Evolutionary conservation across 768 basidiomycete species (phyloP).

Genomic region (Omphalotus guepiniiformis): DNA sequence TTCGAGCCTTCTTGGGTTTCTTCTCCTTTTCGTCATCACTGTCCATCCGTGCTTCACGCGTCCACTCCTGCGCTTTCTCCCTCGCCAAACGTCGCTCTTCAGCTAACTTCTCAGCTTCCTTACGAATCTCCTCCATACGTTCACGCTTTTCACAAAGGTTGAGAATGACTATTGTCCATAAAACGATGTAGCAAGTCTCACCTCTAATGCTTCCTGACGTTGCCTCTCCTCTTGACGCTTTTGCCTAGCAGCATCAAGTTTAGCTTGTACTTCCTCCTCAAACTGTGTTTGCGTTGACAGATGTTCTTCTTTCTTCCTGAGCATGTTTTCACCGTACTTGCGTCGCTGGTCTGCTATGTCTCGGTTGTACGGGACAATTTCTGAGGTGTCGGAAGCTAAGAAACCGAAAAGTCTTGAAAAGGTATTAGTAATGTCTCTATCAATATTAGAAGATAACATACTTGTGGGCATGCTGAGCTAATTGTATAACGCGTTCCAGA

Average conservation of each 20-base stretch:
- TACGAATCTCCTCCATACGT: constrained; percentile 59
- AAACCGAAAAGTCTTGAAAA: constrained; percentile 71
- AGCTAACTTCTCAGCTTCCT: constrained; percentile 73
- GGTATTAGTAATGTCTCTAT: constrained; percentile 1
- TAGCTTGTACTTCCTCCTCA: constrained; percentile 68
- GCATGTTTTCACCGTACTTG: constrained; percentile 85
- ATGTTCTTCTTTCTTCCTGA: constrained; percentile 80
- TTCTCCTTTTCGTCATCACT: constrained; percentile 79
- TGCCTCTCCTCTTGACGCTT: constrained; percentile 78
- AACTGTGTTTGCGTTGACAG: constrained; percentile 63
- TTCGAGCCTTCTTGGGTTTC: constrained; percentile 50
- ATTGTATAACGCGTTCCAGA: constrained; percentile 70
- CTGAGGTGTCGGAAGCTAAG: constrained; percentile 67
- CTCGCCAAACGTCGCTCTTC: constrained; percentile 71
- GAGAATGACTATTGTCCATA: constrained; percentile 4
- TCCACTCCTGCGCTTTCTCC: constrained; percentile 80
- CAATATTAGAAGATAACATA: constrained; percentile 28
- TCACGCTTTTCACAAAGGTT: constrained; percentile 38
- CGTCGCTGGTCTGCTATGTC: constrained; percentile 88
- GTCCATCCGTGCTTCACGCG: constrained; percentile 56
- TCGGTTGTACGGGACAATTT: constrained; percentile 72
- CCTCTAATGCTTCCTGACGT: constrained; percentile 61
- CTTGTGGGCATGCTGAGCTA: constrained; percentile 86
- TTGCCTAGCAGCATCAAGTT: constrained; percentile 71
- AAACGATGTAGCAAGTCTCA: constrained; percentile 26